These are phyloP conservation scores for Yamadazyma siamensis DNA, from an alignment of 1,139 yeast species.

Conservation along the genomic window DNA sequence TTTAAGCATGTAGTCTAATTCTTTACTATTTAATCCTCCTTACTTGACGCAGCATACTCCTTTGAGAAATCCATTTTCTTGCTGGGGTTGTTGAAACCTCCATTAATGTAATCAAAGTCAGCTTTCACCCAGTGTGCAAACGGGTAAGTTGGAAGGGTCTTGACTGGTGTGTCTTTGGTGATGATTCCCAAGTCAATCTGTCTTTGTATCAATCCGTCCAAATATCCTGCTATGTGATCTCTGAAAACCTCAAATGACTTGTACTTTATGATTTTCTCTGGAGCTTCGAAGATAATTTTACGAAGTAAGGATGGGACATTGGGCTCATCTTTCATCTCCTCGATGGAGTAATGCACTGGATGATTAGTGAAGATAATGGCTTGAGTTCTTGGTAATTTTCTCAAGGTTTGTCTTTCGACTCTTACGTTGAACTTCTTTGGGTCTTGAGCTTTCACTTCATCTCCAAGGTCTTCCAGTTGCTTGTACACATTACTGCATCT, in stretches of 20 bases:
- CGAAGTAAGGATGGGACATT: constrained; percentile 62
- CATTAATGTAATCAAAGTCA: constrained; percentile 37
- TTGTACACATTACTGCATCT: constrained; percentile 55
- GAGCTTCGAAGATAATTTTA: constrained; percentile 64
- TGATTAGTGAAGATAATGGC: constrained; percentile 61
- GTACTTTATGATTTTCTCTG: constrained; percentile 60
- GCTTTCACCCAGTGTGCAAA: constrained; percentile 50
- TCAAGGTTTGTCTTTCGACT: constrained; percentile 53
- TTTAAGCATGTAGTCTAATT: too few species aligned
- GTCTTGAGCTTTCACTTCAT: constrained; percentile 31
- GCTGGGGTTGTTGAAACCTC: constrained; percentile 51
- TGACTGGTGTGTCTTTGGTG: constrained; percentile 52
- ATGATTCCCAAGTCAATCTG: constrained; percentile 59
- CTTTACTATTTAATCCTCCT: too few species aligned
- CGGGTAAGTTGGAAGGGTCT: constrained; percentile 62
- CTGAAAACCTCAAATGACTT: constrained; percentile 56
- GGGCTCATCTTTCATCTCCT: constrained; percentile 78
- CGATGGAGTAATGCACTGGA: constrained; percentile 66
- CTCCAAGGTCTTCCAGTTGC: constrained; percentile 27
- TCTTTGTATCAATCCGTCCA: constrained; percentile 53
- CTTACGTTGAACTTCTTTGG: constrained; percentile 52
- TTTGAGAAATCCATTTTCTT: constrained; percentile 10
- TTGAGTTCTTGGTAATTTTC: constrained; percentile 45
- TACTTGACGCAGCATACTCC: too few species aligned
- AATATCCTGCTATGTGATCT: constrained; percentile 56